These are phyloP conservation scores for Ilex aquifolium DNA, from an alignment of 257 asterid genomes.

Conservation along the genomic window DNA sequence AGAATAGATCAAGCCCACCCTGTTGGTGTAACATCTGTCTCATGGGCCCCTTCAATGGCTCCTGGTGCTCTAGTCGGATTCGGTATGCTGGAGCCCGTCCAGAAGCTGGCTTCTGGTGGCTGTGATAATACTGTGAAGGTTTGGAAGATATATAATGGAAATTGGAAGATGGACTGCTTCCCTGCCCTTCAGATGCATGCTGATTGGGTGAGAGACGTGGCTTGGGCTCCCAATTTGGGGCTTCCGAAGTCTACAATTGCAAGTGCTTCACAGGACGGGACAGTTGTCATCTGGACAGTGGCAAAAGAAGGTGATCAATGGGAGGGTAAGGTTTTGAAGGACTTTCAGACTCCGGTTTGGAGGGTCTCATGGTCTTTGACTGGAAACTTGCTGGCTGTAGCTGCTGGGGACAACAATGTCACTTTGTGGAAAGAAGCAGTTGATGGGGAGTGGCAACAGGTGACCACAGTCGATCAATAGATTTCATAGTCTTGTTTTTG, in stretches of 20 bases:
- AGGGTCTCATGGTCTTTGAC: conserved; percentile 98
- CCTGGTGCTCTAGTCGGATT: conserved; percentile 79
- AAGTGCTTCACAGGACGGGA: conserved; percentile 93
- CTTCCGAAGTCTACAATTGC: conserved; percentile 94
- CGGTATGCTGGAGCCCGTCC: conserved; percentile 55
- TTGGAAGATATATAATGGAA: conserved; percentile 70
- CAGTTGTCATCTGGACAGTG: conserved; percentile 81
- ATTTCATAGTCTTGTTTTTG: conserved; percentile 7
- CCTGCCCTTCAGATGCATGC: conserved; percentile 80
- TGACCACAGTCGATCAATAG: conserved; percentile 59
- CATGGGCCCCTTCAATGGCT: conserved; percentile 91
- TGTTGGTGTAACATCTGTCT: conserved; percentile 88
- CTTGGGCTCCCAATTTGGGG: conserved; percentile 97
- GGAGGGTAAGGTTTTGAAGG: conserved; percentile 81
- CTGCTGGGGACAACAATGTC: conserved; percentile 77
- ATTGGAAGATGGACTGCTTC: conserved; percentile 92
- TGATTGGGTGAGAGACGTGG: conserved; percentile 95
- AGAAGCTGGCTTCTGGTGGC: conserved; percentile 92
- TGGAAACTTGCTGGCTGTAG: conserved; percentile 84
- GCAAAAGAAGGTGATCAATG: conserved; percentile 82
- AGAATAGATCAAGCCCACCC: conserved; percentile 93
- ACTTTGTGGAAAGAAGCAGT: conserved; percentile 91
- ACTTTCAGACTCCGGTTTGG: conserved; percentile 83
- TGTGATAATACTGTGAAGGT: conserved; percentile 88
- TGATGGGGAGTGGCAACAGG: conserved; percentile 93